Percentiles rank a stretch among this genome's conserved stretches.
Evolutionary conservation across 768 basidiomycete genomes (phyloP).

Genomic region (Rhizopogon vinicolor): DNA sequence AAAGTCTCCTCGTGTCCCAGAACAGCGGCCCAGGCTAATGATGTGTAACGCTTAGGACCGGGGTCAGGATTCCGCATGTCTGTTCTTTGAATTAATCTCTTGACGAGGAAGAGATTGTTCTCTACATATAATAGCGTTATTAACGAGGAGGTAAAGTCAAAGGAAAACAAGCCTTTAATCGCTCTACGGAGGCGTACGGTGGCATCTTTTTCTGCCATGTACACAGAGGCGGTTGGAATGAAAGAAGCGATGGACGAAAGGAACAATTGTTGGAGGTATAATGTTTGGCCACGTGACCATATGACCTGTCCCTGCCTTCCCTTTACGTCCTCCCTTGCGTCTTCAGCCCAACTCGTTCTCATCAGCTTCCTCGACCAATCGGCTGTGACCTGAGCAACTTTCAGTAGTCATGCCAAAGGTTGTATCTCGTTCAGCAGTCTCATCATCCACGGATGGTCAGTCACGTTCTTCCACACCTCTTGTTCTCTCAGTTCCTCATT

Average conservation of each 20-base stretch:
- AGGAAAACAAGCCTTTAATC: conserved; percentile 58
- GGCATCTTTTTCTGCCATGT: conserved; percentile 83
- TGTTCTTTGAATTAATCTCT: conserved; percentile 77
- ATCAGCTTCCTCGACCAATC: background rate
- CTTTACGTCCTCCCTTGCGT: conserved; percentile 22
- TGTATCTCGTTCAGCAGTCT: conserved; percentile 82
- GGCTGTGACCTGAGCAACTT: background rate
- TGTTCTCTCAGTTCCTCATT: conserved; percentile 4
- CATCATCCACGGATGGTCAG: conserved; percentile 82
- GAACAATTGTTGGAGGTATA: conserved; percentile 14
- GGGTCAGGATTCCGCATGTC: conserved; percentile 92
- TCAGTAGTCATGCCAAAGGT: conserved; percentile 76
- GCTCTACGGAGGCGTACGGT: conserved; percentile 71
- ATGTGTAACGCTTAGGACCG: conserved; percentile 71
- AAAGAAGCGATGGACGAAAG: conserved; percentile 10
- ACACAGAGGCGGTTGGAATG: conserved; percentile 15
- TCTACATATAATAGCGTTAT: conserved; percentile 43
- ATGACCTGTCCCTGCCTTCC: background rate
- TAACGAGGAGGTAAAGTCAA: background rate
- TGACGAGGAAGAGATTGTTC: conserved; percentile 92
- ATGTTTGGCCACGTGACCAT: conserved; percentile 8
- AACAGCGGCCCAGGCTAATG: conserved; percentile 87
- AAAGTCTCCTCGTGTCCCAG: conserved; percentile 91
- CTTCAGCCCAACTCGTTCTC: conserved; percentile 5
- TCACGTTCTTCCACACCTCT: conserved; percentile 1